Evolutionary conservation across 805 yeast species (phyloP).

Genomic region (Yarrowia sp.): DNA sequence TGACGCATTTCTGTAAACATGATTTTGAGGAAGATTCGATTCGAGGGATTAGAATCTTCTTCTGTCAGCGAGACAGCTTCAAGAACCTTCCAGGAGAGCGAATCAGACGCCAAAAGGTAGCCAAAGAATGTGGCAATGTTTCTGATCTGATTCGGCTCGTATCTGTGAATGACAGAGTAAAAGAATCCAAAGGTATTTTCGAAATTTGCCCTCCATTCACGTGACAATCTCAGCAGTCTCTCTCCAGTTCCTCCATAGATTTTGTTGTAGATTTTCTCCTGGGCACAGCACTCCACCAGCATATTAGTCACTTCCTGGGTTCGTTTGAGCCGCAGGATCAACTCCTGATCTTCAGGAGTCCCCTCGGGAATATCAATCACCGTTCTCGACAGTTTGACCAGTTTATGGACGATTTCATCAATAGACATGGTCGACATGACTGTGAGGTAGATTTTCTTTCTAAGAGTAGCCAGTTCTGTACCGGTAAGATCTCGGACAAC

Average conservation of each 20-base stretch:
- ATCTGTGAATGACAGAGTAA: slow-evolving; percentile 66
- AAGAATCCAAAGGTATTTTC: slow-evolving; percentile 59
- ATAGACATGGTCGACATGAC: slow-evolving; percentile 89
- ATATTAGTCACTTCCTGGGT: slow-evolving; percentile 65
- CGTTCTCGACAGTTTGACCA: slow-evolving; percentile 54
- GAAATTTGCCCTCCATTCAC: slow-evolving; percentile 66
- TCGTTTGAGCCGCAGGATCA: slow-evolving; percentile 52
- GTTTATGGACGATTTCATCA: slow-evolving; percentile 91
- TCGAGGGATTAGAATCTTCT: slow-evolving; percentile 75
- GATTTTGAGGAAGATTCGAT: slow-evolving; percentile 78
- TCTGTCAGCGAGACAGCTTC: slow-evolving; percentile 67
- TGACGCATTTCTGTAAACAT: slow-evolving; percentile 79
- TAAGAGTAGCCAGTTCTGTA: slow-evolving; percentile 65
- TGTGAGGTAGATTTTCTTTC: slow-evolving; percentile 79
- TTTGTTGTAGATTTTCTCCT: slow-evolving; percentile 85
- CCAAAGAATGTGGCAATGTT: slow-evolving; percentile 89
- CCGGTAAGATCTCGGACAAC: slow-evolving; percentile 73
- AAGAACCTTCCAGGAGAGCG: slow-evolving; percentile 68
- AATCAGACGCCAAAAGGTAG: slow-evolving; percentile 74
- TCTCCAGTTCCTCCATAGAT: slow-evolving; percentile 81
- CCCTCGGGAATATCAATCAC: slow-evolving; percentile 50
- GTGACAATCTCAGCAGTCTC: slow-evolving; percentile 60
- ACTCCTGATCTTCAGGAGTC: slow-evolving; percentile 48
- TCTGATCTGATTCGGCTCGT: slow-evolving; percentile 74
- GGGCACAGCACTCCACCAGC: slow-evolving; percentile 80